These are phyloP conservation scores for Aegilops tauschii DNA, from an alignment of 176 grass and related monocot species.

Conservation along the genomic window DNA sequence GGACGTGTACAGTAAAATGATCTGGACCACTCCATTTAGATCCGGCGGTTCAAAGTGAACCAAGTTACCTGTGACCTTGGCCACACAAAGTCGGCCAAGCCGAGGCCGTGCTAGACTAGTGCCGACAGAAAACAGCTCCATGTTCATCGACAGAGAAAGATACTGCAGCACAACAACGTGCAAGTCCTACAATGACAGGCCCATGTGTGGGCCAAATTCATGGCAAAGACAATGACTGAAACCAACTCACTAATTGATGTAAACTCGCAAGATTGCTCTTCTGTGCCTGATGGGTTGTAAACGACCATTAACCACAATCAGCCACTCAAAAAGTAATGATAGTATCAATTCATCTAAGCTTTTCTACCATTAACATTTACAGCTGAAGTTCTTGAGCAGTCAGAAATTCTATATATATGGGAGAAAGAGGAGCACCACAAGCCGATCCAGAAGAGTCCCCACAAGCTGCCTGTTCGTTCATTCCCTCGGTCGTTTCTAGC, in stretches of 20 bases:
- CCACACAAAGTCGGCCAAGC: background rate
- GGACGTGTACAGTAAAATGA: background rate
- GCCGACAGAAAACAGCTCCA: background rate
- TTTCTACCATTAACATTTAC: slow-evolving; percentile 44
- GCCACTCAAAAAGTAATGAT: slow-evolving; percentile 8
- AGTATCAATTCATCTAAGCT: slow-evolving; percentile 19
- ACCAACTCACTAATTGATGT: slow-evolving; percentile 10
- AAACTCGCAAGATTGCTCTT: slow-evolving; percentile 9
- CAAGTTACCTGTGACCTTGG: background rate
- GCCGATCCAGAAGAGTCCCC: background rate
- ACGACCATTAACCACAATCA: slow-evolving; percentile 20
- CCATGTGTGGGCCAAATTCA: background rate
- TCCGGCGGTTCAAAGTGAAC: background rate
- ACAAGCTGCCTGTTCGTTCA: background rate
- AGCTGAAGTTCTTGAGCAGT: slow-evolving; percentile 25
- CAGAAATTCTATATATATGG: slow-evolving; percentile 27
- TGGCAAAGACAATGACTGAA: background rate
- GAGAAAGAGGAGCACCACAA: slow-evolving; percentile 5
- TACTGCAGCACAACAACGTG: background rate
- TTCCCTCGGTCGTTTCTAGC: slow-evolving; percentile 9
- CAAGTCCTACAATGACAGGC: background rate
- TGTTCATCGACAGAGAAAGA: background rate
- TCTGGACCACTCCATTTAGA: background rate
- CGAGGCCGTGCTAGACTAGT: background rate
- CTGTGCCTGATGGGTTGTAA: slow-evolving; percentile 26